Evolutionary conservation across 441 rosid genomes (phyloP).

Genomic region (Corymbia calophylla): DNA sequence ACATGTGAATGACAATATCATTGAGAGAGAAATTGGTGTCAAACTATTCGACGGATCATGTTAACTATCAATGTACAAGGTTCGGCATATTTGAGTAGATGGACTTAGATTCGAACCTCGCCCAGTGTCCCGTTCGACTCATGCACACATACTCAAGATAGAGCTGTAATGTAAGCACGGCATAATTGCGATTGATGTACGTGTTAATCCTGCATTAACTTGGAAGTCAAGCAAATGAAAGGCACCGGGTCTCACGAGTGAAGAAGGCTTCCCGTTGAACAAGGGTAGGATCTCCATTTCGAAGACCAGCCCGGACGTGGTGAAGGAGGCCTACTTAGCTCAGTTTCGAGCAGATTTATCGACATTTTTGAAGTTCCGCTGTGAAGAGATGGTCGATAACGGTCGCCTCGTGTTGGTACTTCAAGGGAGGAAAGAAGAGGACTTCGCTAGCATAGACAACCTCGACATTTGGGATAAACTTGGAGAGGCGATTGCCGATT

Average conservation of each 20-base stretch:
- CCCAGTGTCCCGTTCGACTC: background rate
- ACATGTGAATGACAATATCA: background rate
- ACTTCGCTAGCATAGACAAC: background rate
- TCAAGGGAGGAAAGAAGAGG: constrained; percentile 18
- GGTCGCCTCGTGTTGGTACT: constrained; percentile 25
- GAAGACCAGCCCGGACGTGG: constrained; percentile 18
- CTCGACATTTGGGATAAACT: background rate
- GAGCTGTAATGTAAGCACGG: background rate
- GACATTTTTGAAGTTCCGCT: constrained; percentile 15
- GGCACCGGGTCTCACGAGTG: background rate
- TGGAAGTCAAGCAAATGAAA: background rate
- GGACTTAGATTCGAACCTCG: background rate
- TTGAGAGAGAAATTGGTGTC: background rate
- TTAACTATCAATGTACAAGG: too few relatives aligned
- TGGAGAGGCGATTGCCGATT: background rate
- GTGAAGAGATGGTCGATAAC: constrained; percentile 20
- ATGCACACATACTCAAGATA: background rate
- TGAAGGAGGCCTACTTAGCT: constrained; percentile 20
- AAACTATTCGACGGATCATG: background rate
- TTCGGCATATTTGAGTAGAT: background rate
- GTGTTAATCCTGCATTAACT: background rate
- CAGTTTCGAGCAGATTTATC: constrained; percentile 26
- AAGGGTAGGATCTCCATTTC: constrained; percentile 24
- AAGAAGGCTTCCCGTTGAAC: constrained; percentile 9
- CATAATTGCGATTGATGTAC: background rate